Conservation (phyloP, 176 grass and related monocot genomes). For the Oropetium thomaeum region DNA sequence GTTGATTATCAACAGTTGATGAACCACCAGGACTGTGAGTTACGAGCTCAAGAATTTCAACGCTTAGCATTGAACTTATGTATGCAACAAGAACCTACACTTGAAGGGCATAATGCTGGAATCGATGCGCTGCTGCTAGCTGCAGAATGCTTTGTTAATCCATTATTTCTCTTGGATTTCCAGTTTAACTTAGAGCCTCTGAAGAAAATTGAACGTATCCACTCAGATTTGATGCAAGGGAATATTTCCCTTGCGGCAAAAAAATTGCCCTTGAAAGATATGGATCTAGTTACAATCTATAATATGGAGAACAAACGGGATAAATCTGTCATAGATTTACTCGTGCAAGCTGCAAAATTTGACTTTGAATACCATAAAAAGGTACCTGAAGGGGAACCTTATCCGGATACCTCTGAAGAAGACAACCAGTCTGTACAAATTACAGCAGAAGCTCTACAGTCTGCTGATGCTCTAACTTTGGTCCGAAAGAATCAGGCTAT, state of each 20-base stretch:
- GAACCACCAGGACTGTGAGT: slow-evolving; percentile 68
- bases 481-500: slow-evolving; percentile 88
- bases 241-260: slow-evolving; percentile 43
- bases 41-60: slow-evolving; percentile 76
- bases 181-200: slow-evolving; percentile 53
- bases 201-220: slow-evolving; percentile 55
- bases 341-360: slow-evolving; percentile 77
- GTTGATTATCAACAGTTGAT: slow-evolving; percentile 87
- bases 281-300: slow-evolving; percentile 42
- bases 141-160: slow-evolving; percentile 90
- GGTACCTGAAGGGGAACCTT: slow-evolving; percentile 44
- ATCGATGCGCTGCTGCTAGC: slow-evolving; percentile 93
- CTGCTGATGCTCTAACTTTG: slow-evolving; percentile 83
- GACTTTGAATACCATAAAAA: slow-evolving; percentile 62
- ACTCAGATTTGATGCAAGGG: slow-evolving; percentile 52
- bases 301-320: slow-evolving; percentile 77
- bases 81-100: slow-evolving; percentile 56
- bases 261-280: slow-evolving; percentile 45
- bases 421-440: slow-evolving; percentile 60
- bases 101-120: slow-evolving; percentile 76
- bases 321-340: slow-evolving; percentile 79
- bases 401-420: slow-evolving; percentile 41
- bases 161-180: slow-evolving; percentile 71
- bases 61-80: slow-evolving; percentile 75
- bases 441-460: slow-evolving; percentile 48